Percentiles rank a stretch among this genome's conserved stretches.
phyloP scores from a whole-genome alignment of 2,329 filamentous ascomycete genomes.

The Chaetomiaceae sp. region DNA sequence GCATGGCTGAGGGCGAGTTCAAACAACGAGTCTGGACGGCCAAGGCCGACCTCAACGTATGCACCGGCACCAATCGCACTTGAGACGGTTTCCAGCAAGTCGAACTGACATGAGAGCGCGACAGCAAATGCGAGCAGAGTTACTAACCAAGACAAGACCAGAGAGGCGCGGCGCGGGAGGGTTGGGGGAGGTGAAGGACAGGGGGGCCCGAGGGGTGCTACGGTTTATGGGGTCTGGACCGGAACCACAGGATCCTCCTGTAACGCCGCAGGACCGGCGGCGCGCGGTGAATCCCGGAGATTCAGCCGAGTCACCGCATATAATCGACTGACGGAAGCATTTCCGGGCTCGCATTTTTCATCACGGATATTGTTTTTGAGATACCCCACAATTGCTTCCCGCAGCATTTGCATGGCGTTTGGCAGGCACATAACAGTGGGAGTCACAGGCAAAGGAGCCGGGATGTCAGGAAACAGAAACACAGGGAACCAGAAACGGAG shows the following conservation, averaged over 20 bases:
- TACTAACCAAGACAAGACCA: background rate
- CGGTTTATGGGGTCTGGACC: slow-evolving; percentile 6
- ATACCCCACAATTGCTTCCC: slow-evolving; percentile 15
- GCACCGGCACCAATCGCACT: slow-evolving; percentile 12
- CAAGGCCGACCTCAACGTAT: slow-evolving; percentile 18
- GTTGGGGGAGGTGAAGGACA: background rate
- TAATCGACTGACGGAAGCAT: slow-evolving; percentile 21
- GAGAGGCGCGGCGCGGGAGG: background rate
- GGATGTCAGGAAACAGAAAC: no score
- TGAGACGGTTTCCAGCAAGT: background rate
- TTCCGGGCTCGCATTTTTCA: slow-evolving; percentile 2
- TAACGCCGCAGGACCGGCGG: slow-evolving; percentile 3
- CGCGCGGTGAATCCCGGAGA: slow-evolving; percentile 17
- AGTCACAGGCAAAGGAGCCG: no score
- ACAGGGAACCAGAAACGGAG: no score
- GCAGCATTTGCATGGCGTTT: background rate
- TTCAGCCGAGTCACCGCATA: slow-evolving; percentile 21
- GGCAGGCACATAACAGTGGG: no score
- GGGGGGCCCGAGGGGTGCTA: background rate
- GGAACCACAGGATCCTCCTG: background rate
- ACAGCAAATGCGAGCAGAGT: slow-evolving; percentile 4
- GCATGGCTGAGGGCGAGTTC: slow-evolving; percentile 17
- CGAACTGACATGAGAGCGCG: slow-evolving; percentile 9
- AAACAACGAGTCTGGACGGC: slow-evolving; percentile 16
- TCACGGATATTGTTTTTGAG: slow-evolving; percentile 11